phyloP scores from a whole-genome alignment of 164 flowering plant genomes.

The Liriodendron chinense region DNA sequence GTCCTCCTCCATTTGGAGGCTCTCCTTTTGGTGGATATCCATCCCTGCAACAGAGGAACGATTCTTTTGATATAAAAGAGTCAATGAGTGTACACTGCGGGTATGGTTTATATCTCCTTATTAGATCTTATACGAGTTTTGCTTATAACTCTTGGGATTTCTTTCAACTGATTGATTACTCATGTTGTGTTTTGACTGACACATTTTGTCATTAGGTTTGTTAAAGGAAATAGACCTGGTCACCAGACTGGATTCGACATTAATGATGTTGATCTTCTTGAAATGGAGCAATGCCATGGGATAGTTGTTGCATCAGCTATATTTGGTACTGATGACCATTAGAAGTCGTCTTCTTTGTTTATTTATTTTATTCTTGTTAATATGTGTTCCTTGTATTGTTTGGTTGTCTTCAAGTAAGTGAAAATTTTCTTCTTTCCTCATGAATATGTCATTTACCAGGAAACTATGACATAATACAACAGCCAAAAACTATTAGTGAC shows the following conservation, averaged over 20 bases:
- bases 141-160: background rate
- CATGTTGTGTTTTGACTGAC: background rate
- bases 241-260: constrained; percentile 85
- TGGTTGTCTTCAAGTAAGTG: background rate
- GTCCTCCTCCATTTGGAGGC: constrained; percentile 67
- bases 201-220: constrained; percentile 56
- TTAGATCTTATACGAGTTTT: background rate
- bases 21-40: constrained; percentile 98
- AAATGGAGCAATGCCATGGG: constrained; percentile 83
- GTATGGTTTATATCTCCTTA: constrained; percentile 40
- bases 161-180: background rate
- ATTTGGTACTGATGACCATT: constrained; percentile 62
- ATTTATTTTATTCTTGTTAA: background rate
- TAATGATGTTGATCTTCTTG: constrained; percentile 68
- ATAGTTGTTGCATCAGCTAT: constrained; percentile 87
- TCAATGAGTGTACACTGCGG: constrained; percentile 97
- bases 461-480: constrained; percentile 80
- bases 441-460: constrained; percentile 37
- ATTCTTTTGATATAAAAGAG: constrained; percentile 79
- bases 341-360: background rate
- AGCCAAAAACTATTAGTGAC: constrained; percentile 75
- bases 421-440: constrained; percentile 1
- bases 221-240: constrained; percentile 79
- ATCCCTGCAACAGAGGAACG: constrained; percentile 68
- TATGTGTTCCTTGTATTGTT: constrained; percentile 1